Evolutionary conservation across 2,329 filamentous ascomycete genomes (phyloP).

Genomic region (Pseudogymnoascus sp.): DNA sequence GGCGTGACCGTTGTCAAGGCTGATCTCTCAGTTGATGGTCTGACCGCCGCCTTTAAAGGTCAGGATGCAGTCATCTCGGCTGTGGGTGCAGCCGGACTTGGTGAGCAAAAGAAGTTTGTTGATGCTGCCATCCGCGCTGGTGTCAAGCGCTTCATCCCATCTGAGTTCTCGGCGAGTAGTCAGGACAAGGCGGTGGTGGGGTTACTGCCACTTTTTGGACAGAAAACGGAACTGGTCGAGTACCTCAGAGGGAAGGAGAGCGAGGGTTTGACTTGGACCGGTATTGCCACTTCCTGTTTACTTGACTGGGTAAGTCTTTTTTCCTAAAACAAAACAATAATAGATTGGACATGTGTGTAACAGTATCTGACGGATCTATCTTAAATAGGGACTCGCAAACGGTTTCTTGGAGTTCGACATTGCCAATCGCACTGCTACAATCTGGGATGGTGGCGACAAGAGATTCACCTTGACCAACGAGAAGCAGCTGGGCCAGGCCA

Average conservation of each 20-base stretch:
- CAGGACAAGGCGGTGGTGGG: conserved; percentile 27
- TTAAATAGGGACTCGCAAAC: conserved; percentile 34
- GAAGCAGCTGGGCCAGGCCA: conserved; percentile 25
- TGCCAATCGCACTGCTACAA: conserved; percentile 38
- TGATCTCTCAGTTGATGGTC: neutral
- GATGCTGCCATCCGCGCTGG: conserved; percentile 47
- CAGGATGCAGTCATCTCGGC: conserved; percentile 49
- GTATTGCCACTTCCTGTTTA: conserved; percentile 38
- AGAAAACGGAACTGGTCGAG: conserved; percentile 32
- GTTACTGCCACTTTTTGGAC: conserved; percentile 29
- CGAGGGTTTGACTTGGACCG: conserved; percentile 36
- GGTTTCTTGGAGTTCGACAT: conserved; percentile 46
- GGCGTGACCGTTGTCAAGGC: conserved; percentile 15
- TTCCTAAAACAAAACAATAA: too few relatives aligned
- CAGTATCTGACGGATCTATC: too few relatives aligned
- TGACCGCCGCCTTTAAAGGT: conserved; percentile 35
- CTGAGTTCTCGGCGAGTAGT: conserved; percentile 37
- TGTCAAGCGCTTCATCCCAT: conserved; percentile 49
- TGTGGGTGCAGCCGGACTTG: conserved; percentile 36
- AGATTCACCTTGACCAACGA: conserved; percentile 27
- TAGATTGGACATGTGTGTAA: too few relatives aligned
- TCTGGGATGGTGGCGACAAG: conserved; percentile 28
- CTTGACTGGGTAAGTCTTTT: conserved; percentile 36
- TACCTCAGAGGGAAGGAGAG: conserved; percentile 31
- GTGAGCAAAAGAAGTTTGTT: conserved; percentile 40